Base-by-base conservation (phyloP, 2,329 filamentous ascomycete species). In the Trichoderma semiorbis region DNA sequence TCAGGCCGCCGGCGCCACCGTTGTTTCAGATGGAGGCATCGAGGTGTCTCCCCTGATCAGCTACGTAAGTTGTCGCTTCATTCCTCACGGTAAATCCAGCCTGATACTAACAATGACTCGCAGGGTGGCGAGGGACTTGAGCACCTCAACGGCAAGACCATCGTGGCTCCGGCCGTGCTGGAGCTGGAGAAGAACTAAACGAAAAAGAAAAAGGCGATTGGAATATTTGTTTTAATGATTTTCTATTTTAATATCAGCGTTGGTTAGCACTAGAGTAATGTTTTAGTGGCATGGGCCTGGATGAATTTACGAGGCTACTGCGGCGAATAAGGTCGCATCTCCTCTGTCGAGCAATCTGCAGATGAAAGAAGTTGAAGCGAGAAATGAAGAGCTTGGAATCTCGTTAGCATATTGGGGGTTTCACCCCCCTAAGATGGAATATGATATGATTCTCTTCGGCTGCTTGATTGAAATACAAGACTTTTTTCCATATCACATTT, bases 11-110 rank as follows among this genome's bases (percentile, higher is more conserved):
- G 96, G 95, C 62, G 94, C 90, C 30, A 87, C 87, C 10, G 90
- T 98, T 53, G 87, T 90, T 50, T 91, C 89, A 73, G 86, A 87
- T 16, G 84, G 85, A 43, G 95, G 96, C 47, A 87, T 99, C 43
- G 96, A 99, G 81, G 90, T 99, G 21, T 97, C 94, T 69, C 96
- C 96, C 47, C 85, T 97, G 77, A 92, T 97, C 80, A 98, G 94
- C 88, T 99, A 99, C 80, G 94, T 97, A 89, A 90, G 93, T 92
- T 60, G 14, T 16, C 12, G 7, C 57, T 11, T 39, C 7, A 3
- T 32, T 8, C 12, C 32, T 24, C 24, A 21, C 47, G 18, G 39
- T n/a, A 3, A 12, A 18, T 26, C 8, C 5, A 11, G 6, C 16
- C 26, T 12, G n/a, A 43, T 50, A 76, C 69, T 50, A 53, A 61